A percentile compares a stretch with the other conserved stretches of the same genome.
These are phyloP conservation scores for Calonectria hongkongensis DNA, from an alignment of 2,329 filamentous ascomycete genomes.

Conservation along the genomic window DNA sequence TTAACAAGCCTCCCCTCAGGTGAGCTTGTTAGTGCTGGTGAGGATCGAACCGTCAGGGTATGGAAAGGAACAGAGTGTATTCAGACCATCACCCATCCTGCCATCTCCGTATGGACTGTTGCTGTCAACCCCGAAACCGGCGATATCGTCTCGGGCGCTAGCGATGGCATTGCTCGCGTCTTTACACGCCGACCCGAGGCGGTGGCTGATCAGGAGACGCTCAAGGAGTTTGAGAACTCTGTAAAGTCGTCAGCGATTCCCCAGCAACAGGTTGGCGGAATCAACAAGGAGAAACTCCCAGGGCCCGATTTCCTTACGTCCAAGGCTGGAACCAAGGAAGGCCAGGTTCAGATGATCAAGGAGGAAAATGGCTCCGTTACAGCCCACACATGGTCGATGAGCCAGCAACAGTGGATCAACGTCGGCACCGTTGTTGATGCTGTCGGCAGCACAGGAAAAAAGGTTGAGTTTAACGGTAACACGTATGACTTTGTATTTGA, in stretches of 20 bases:
- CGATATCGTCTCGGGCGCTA: slow-evolving; percentile 95
- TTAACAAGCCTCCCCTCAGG: slow-evolving; percentile 86
- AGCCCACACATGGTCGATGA: slow-evolving; percentile 89
- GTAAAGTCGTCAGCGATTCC: slow-evolving; percentile 91
- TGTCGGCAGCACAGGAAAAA: slow-evolving; percentile 86
- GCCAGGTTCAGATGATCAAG: slow-evolving; percentile 93
- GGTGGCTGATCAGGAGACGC: slow-evolving; percentile 79
- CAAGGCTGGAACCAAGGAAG: slow-evolving; percentile 94
- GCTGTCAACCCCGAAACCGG: slow-evolving; percentile 88
- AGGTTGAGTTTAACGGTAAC: slow-evolving; percentile 85
- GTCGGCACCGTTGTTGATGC: slow-evolving; percentile 97
- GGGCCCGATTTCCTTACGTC: slow-evolving; percentile 89
- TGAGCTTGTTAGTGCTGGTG: slow-evolving; percentile 92
- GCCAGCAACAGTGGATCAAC: slow-evolving; percentile 84
- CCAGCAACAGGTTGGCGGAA: slow-evolving; percentile 85
- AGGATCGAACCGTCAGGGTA: slow-evolving; percentile 93
- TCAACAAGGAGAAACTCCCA: slow-evolving; percentile 95
- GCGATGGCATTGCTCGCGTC: slow-evolving; percentile 88
- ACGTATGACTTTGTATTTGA: slow-evolving; percentile 98
- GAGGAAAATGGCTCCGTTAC: slow-evolving; percentile 88
- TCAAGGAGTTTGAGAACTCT: slow-evolving; percentile 86
- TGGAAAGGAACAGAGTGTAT: slow-evolving; percentile 90
- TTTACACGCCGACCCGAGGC: slow-evolving; percentile 85
- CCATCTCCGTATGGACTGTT: slow-evolving; percentile 96
- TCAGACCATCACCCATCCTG: slow-evolving; percentile 97